phyloP scores from a whole-genome alignment of 768 basidiomycete species.

The Agrocybe pediades region DNA sequence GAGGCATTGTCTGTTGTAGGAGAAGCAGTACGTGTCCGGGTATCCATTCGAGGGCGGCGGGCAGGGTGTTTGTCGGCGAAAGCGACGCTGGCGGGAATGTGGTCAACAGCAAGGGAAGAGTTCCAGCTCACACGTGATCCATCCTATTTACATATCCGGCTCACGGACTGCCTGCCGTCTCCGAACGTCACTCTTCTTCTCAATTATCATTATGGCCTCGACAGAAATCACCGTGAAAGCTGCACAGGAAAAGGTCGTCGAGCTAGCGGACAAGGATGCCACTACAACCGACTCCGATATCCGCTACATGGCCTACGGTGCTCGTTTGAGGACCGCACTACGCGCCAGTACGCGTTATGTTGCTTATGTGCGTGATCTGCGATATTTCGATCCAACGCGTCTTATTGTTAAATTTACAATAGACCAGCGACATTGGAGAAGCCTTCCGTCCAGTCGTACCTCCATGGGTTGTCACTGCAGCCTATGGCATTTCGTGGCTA shows the following conservation, averaged over 20 bases:
- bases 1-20: slow-evolving; percentile 28
- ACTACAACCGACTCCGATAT: slow-evolving; percentile 70
- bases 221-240: slow-evolving; percentile 37
- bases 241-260: slow-evolving; percentile 51
- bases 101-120: slow-evolving; percentile 27
- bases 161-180: slow-evolving; percentile 8
- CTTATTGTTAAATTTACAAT: slow-evolving; percentile 20
- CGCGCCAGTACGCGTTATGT: slow-evolving; percentile 71
- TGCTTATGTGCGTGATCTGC: slow-evolving; percentile 60
- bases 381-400: not conserved
- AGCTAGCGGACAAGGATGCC: slow-evolving; percentile 63
- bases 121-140: slow-evolving; percentile 28
- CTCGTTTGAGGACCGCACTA: slow-evolving; percentile 75
- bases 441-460: slow-evolving; percentile 80
- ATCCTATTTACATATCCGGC: slow-evolving; percentile 14
- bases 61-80: slow-evolving; percentile 24
- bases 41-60: slow-evolving; percentile 36
- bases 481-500: slow-evolving; percentile 81
- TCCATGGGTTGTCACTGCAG: slow-evolving; percentile 70
- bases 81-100: slow-evolving; percentile 26
- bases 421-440: slow-evolving; percentile 85
- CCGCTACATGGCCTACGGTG: slow-evolving; percentile 77
- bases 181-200: slow-evolving; percentile 1
- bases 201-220: slow-evolving; percentile 28
- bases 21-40: slow-evolving; percentile 42